Evolutionary conservation across 495 filamentous ascomycete genomes (phyloP), one percentile per base, ranked within the genome.

Genomic region (Penicillium ucsense): DNA sequence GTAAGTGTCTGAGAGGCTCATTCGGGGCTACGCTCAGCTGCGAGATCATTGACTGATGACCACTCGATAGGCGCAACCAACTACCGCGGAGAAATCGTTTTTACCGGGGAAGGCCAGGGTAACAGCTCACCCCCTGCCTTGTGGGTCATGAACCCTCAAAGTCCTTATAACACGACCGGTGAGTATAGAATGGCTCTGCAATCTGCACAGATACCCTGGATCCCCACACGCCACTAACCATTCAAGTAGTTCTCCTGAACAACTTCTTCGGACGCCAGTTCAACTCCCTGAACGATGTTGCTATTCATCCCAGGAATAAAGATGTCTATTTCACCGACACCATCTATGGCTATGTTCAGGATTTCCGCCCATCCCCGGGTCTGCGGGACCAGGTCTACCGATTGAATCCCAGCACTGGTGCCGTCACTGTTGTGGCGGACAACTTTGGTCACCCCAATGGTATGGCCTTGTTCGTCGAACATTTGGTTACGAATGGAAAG

Each of bases 101-200:
- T 71, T 11, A 59, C 67, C 4, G 67, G 65, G 4, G 70, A 75
- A 45, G 75, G 75, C 6, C 71, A 75, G 29, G 75, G 75, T 5
- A 58, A 64, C n/a, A 49, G 62, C 7, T 59, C 48, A 6, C 48
- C 71, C 1, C 65, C 75, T 12, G 64, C 63, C 2, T 58, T 78
- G 4, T 61, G 66, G 32, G 45, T 75, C 5, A 66, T 77, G 65
- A 70, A 75, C 41, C 74, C 73, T 0, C 36, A 56, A 20, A 59
- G 54, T 32, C 75, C 75, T 2, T 77, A 75, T 51, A 75, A 78
- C 35, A 70, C 73, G 0, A 74, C 71, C 5, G 55, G 70, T 72
- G 3, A 48, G 66, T 57, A 30, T 0, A 8, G 9, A 30, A 31
- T 8, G 6, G 34, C 6, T 4, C 4, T 11, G 5, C 11, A 5